Evolutionary conservation across 805 yeast genomes (phyloP), one percentile per base, ranked within the genome.

Genomic region (Metschnikowia proteae): DNA sequence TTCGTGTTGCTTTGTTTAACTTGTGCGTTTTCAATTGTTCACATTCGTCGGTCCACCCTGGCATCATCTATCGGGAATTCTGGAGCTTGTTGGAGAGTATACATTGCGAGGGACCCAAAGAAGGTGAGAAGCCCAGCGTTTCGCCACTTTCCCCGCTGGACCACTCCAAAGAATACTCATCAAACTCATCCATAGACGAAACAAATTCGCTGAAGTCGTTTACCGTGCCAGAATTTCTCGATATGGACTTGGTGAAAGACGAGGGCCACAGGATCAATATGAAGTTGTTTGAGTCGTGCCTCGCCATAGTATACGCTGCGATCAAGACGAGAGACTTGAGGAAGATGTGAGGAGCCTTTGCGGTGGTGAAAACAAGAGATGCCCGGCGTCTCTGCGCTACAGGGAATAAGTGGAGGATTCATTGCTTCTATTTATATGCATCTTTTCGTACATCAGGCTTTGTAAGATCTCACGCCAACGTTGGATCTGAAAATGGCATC

Each of bases 401-500:
- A 6, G 31, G 35, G 27, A 26, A 25, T 33, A 17, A 36, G 17
- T 26, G 35, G 31, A 36, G 23, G 37, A 25, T 35, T 34, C 32
- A 31, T 35, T 43, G 34, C 29, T 33, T 43, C 39, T 43, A 35
- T 35, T 29, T 36, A 36, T 36, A 43, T 37, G 42, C 37, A 25
- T 44, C 32, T 23, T 9, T 17, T 29, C 13, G 27, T 36, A 39
- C 23, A 46, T 67, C 69, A 86, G 51, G 88, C 88, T 63, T 82
- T 82, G 50, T 84, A 81, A 45, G 82, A 74, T 78, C 96, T 84
- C 54, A 84, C 66, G 48, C 96, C 96, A 54, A 85, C 88, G 59
- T 62, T 65, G 10, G 88, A 80, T 74, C 97, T 85, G 80, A 94
- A 92, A 49, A 91, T 86, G 52, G 97, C 95, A 65, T 94, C 98